Evolutionary conservation across 164 flowering plant genomes (phyloP), one percentile per base, ranked within the genome.

Genomic region (Stephania cephalantha): DNA sequence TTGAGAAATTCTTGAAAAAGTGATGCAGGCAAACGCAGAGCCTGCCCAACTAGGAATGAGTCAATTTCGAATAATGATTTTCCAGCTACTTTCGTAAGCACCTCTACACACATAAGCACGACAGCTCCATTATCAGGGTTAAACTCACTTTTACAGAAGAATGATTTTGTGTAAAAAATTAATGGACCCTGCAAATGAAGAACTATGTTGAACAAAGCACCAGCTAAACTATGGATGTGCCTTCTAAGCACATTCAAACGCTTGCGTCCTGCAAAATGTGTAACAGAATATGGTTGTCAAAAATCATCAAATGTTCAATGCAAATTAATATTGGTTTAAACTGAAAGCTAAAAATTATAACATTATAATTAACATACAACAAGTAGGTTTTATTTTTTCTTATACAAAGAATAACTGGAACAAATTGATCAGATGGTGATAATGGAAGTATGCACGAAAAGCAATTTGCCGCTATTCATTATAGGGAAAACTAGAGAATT

Each of bases 91-190:
- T 84, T 91, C 15, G 84, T 86, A 46, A 95, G 84, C 50, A 91
- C 88, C 79, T 89, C 93, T 79, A 89, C 82, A 71, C 91, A 89
- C 97, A 93, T 95, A 74, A 93, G 96, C 78, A 86, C 78, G 22
- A 90, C 90, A 67, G 97, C 82, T 53, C 99, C 99, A 7, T 97
- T 80, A 87, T 95, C 97, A 68, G 97, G 95, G 80, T 67, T 65
- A 67, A 58, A 71, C 12, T 67, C 78, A 70, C 50, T 72, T 6
- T 61, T 55, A 61, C 15, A 66, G 31, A 69, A 44, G 13, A 61
- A 72, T 68, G 71, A 48, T 50, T 75, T 81, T 75, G 45, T 73
- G 71, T 31, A 82, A 85, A 91, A 95, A 18, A 95, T 86, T 12
- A 66, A 71, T 1, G 95, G 92, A 79, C 89, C 85, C 80, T 84